Conservation (phyloP, 2,329 filamentous ascomycete species). For the Fusarium brevicatenulatum region DNA sequence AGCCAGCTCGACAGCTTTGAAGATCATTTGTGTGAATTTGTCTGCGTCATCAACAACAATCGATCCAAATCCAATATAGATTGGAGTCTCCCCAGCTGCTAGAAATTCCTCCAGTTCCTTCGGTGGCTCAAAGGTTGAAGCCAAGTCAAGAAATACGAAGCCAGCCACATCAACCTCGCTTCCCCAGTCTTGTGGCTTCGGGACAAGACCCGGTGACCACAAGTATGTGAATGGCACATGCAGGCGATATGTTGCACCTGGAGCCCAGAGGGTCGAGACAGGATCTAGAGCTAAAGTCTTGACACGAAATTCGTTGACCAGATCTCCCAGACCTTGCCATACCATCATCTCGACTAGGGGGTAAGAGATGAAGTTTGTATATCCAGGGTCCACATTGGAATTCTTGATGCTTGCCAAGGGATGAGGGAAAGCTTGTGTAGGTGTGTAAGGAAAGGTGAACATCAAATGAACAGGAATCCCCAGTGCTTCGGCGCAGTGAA, state of each 20-base stretch:
- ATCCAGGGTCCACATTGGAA: constrained; percentile 75
- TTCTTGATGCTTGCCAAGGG: constrained; percentile 80
- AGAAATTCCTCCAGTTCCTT: constrained; percentile 66
- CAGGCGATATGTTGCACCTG: constrained; percentile 75
- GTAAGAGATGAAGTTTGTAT: constrained; percentile 84
- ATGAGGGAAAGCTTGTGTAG: constrained; percentile 79
- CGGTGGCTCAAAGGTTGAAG: constrained; percentile 69
- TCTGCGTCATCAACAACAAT: constrained; percentile 80
- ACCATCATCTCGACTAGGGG: constrained; percentile 86
- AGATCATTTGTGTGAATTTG: constrained; percentile 75
- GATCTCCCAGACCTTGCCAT: constrained; percentile 87
- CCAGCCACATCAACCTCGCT: constrained; percentile 77
- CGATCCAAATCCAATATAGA: constrained; percentile 81
- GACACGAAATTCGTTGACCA: constrained; percentile 79
- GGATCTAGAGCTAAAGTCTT: constrained; percentile 77
- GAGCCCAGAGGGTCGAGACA: constrained; percentile 80
- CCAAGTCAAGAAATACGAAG: constrained; percentile 80
- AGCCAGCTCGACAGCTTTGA: constrained; percentile 71
- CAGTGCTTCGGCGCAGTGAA: constrained; percentile 82
- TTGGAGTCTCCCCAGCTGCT: constrained; percentile 64
- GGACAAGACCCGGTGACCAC: constrained; percentile 73
- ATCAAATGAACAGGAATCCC: constrained; percentile 84
- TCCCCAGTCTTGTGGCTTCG: constrained; percentile 76
- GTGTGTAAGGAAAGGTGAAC: constrained; percentile 88
- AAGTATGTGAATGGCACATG: constrained; percentile 82